Evolutionary conservation across 495 filamentous ascomycete genomes (phyloP), one percentile per base, ranked within the genome.

Genomic region (Trichoderma virens): DNA sequence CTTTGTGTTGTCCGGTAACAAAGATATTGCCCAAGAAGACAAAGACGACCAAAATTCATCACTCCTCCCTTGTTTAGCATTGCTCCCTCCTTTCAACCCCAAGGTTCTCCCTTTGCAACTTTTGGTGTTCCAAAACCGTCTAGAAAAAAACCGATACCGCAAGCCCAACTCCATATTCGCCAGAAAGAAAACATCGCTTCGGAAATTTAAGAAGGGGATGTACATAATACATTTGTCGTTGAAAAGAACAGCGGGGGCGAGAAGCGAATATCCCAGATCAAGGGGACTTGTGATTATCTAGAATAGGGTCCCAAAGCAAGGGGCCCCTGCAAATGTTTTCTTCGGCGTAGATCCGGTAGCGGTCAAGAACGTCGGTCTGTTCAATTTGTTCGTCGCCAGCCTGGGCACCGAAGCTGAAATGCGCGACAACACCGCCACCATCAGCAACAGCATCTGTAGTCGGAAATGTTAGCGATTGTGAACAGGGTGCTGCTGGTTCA

Each of bases 371-470:
- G 70, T 82, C 78, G 8, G 78, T 80, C 28, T 68, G 56, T 39
- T 76, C 76, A 25, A 82, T 64, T 13, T 72, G 74, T 23, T 61
- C 59, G 14, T 61, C 59, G 59, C 31, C 31, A 8, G 31, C 28
- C 20, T 73, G 70, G 28, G 70, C 64, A 1, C 39, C 65, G 23
- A 72, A 71, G 34, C 73, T 72, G 65, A 77, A 82, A 71, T 82
- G 80, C 25, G 76, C 72, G 7, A 71, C 79, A 34, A 83, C 64
- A 3, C 76, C 76, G 34, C 78, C 76, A 0, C 79, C 78, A 71
- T 83, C 79, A 23, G 82, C 78, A 25, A 74, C 70, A 27, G 76
- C 67, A 67, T 70, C 59, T 61, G 28, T 13, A 47, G 75, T n/a
- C n/a, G n/a, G n/a, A n/a, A n/a, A n/a, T n/a, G n/a, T n/a, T n/a